Conservation (phyloP, 768 basidiomycete genomes). For the Tremella yokohamensis region DNA sequence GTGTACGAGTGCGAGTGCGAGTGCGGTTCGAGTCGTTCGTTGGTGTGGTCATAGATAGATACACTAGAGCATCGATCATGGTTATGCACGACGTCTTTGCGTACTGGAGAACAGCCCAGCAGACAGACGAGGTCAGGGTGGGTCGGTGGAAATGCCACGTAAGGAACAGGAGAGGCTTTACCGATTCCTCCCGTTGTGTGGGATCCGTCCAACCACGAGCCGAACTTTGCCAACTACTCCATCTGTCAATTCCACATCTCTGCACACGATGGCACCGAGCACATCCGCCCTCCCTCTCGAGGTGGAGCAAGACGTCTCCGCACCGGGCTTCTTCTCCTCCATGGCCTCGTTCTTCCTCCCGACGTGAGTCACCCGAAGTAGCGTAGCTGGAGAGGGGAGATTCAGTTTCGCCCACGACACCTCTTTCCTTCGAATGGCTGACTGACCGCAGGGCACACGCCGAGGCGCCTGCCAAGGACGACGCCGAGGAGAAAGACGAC, state of each 20-base stretch:
- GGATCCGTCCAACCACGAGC: conserved; percentile 5
- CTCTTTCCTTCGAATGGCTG: background rate
- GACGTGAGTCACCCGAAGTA: conserved; percentile 28
- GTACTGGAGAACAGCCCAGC: too few species aligned
- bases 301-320: background rate
- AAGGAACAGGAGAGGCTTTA: background rate
- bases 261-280: conserved; percentile 2
- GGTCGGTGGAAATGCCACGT: too few species aligned
- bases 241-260: background rate
- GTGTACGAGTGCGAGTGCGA: background rate
- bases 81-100: too few species aligned
- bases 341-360: conserved; percentile 37
- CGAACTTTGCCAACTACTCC: conserved; percentile 4
- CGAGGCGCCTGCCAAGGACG: conserved; percentile 44
- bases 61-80: too few species aligned
- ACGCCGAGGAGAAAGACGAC: conserved; percentile 53
- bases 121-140: too few species aligned
- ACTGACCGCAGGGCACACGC: conserved; percentile 39
- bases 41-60: too few species aligned
- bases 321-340: conserved; percentile 28
- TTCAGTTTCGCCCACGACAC: background rate
- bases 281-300: background rate
- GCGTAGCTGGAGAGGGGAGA: too few species aligned
- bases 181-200: background rate
- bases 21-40: too few species aligned